A percentile compares a stretch with the other conserved stretches of the same genome.
These are phyloP conservation scores for Anthoceros angustus DNA, from an alignment of 225 moss, liverwort and hornwort genomes.

Conservation along the genomic window DNA sequence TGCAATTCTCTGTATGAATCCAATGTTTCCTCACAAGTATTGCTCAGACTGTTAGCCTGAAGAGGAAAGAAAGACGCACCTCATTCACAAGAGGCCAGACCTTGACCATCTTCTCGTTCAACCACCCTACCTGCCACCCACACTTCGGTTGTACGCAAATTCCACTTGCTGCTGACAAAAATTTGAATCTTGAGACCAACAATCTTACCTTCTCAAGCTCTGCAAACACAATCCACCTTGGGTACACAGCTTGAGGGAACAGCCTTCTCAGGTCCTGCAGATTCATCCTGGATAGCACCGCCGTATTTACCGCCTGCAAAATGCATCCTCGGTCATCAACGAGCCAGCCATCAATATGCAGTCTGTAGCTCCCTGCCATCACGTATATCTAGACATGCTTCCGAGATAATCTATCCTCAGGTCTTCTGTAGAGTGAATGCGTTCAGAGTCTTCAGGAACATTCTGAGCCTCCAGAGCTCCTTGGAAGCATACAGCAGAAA, in stretches of 20 bases:
- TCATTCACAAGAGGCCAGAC: constrained; percentile 1
- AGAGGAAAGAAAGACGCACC: not conserved
- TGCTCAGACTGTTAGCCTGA: not conserved
- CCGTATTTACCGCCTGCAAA: too few relatives aligned
- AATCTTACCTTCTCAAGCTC: not conserved
- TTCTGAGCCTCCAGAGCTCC: not conserved
- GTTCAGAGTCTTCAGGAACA: not conserved
- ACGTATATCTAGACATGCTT: too few relatives aligned
- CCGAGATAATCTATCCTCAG: too few relatives aligned
- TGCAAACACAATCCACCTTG: not conserved
- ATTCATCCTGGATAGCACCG: not conserved
- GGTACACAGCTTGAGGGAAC: not conserved
- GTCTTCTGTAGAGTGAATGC: too few relatives aligned
- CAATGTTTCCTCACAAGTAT: not conserved
- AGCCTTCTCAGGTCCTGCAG: not conserved
- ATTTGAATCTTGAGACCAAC: not conserved
- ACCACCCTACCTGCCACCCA: not conserved
- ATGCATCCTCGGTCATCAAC: too few relatives aligned
- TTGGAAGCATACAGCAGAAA: not conserved
- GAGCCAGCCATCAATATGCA: too few relatives aligned
- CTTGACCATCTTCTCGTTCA: not conserved
- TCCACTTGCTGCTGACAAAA: not conserved
- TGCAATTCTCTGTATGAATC: not conserved
- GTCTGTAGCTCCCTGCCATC: too few relatives aligned
- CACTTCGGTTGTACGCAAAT: not conserved